Percentiles rank a stretch among this genome's conserved stretches.
Evolutionary conservation across 768 basidiomycete species (phyloP).

Genomic region (Ephemerocybe angulata): DNA sequence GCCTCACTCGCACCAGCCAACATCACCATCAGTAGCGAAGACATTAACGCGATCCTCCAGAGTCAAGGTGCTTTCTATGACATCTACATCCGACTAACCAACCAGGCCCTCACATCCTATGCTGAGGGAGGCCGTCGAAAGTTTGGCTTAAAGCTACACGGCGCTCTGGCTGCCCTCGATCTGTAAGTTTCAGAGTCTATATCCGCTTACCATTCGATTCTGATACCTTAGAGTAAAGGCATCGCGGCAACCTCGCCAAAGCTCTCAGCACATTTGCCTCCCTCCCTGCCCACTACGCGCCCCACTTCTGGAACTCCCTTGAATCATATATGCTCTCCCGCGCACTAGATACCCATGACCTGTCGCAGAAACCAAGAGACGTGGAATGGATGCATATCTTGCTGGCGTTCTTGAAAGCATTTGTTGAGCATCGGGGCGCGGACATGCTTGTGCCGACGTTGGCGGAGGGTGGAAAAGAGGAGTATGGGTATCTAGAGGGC

Average conservation of each 20-base stretch:
- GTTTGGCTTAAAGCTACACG: constrained; percentile 82
- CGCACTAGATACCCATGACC: constrained; percentile 64
- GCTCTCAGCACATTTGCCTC: constrained; percentile 73
- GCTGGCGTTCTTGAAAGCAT: constrained; percentile 71
- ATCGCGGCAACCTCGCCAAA: constrained; percentile 57
- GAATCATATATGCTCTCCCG: constrained; percentile 76
- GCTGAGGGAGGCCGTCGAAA: constrained; percentile 79
- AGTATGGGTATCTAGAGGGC: constrained; percentile 46
- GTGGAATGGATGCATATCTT: constrained; percentile 79
- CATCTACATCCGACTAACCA: constrained; percentile 69
- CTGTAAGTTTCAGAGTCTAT: constrained; percentile 51
- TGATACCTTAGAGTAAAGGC: constrained; percentile 36
- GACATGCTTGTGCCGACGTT: constrained; percentile 55
- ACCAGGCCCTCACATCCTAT: constrained; percentile 82
- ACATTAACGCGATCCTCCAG: constrained; percentile 55
- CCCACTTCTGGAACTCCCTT: constrained; percentile 75
- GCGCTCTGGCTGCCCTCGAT: constrained; percentile 84
- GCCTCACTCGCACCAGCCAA: constrained; percentile 15
- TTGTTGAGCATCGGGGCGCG: constrained; percentile 49
- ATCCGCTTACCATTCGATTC: background rate
- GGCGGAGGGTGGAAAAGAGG: too few relatives aligned
- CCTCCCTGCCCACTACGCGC: constrained; percentile 82
- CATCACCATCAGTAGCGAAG: constrained; percentile 51
- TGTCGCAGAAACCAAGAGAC: constrained; percentile 56
- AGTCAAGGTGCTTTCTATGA: constrained; percentile 67